Evolutionary conservation across 306 rosid species (phyloP), one percentile per base, ranked within the genome.

Genomic region (Rosa persica): DNA sequence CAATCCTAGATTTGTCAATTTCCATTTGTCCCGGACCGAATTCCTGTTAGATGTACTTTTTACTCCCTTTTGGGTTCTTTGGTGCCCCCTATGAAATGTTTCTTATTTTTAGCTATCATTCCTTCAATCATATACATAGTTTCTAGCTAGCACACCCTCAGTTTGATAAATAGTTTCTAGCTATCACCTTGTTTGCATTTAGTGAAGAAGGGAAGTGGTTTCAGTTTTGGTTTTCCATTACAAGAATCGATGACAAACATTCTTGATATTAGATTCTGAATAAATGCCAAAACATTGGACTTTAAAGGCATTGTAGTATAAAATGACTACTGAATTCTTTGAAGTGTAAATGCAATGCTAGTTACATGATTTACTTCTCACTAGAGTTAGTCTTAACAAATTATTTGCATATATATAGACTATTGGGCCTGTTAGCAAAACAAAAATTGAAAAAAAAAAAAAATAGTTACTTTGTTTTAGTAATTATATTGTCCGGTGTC

Each of bases 401-500:
- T 34, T 73, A 54, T 54, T 38, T 23, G 60, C 48, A 27, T 12
- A 6, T 38, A 47, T 54, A 54, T 22, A 9, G 36, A 54, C 13
- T 73, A 25, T 57, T 55, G 38, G 25, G 36, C 34, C 77, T n/a
- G 8, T 38, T 6, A 38, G 22, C 13, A 36, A 55, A 36, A 62
- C 51, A n/a, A 39, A 72, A 38, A 1, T 9, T 38, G n/a, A 22
- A n/a, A 11, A 38, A 52, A 19, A 12, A 1, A 25, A 20, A 47
- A 54, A 15, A 19, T 48, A 60, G 34, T 13, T 39, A 39, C 5
- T 66, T 23, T 52, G 58, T 54, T 69, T 23, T 44, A 78, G 46
- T 62, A 52, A 75, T 23, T 79, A 12, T 12, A 30, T 39, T 48
- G n/a, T 66, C 39, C 47, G 11, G 77, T 76, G n/a, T 79, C 46